A percentile compares a stretch with the other conserved stretches of the same genome.
Conservation (phyloP, 306 rosid species). For the Oxytropis ochrocephala region DNA sequence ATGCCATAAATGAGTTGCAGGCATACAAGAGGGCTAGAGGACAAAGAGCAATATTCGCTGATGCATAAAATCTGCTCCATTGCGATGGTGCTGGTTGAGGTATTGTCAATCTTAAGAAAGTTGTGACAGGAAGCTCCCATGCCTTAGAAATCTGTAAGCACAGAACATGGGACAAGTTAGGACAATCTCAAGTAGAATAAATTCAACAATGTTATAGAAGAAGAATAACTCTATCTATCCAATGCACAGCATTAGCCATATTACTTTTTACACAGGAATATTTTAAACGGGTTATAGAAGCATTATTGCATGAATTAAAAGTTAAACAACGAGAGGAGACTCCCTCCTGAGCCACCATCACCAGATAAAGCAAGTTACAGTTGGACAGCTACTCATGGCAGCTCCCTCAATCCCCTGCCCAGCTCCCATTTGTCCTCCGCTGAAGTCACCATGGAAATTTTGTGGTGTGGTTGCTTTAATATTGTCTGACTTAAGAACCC, state of each 20-base stretch:
- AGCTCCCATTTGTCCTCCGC: too few relatives aligned
- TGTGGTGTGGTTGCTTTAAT: too few relatives aligned
- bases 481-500: too few relatives aligned
- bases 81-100: conserved; percentile 70
- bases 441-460: too few relatives aligned
- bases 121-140: conserved; percentile 65
- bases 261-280: background rate
- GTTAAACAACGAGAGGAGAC: background rate
- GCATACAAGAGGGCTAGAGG: conserved; percentile 72
- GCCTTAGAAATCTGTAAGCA: conserved; percentile 50
- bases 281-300: background rate
- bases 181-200: conserved; percentile 12
- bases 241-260: background rate
- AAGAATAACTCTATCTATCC: background rate
- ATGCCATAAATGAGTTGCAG: conserved; percentile 65
- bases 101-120: conserved; percentile 73
- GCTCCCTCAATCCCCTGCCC: too few relatives aligned
- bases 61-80: conserved; percentile 77
- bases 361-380: too few relatives aligned
- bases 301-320: background rate
- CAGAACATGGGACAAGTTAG: conserved; percentile 14
- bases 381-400: too few relatives aligned
- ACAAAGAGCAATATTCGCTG: conserved; percentile 82
- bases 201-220: background rate
- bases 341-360: too few relatives aligned